Conservation (phyloP, 1,284 basidiomycete genomes). For the Flammula alnicola region DNA sequence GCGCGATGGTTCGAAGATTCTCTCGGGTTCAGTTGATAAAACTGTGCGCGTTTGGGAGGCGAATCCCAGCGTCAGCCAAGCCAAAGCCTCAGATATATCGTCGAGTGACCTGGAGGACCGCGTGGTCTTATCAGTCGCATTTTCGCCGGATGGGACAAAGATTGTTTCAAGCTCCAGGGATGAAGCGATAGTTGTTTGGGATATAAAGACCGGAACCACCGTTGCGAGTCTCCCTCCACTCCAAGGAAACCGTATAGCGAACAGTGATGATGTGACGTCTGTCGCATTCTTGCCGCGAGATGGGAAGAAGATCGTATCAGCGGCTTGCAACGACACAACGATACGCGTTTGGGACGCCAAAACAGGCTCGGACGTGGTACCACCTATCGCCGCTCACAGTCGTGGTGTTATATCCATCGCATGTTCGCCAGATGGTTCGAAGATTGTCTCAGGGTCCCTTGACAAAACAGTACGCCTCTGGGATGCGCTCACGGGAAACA, state of each 20-base stretch:
- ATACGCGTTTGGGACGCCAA: not conserved
- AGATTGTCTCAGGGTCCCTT: not conserved
- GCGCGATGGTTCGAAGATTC: conserved; percentile 3
- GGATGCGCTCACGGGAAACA: not conserved
- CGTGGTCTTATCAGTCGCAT: not conserved
- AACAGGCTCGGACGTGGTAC: not conserved
- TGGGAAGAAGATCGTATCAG: not conserved
- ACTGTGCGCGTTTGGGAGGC: not conserved
- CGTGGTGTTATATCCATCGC: not conserved
- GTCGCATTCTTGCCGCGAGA: conserved; percentile 8
- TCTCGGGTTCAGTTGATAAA: not conserved
- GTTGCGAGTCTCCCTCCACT: too few relatives aligned
- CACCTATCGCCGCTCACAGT: not conserved
- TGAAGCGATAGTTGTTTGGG: not conserved
- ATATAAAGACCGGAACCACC: not conserved
- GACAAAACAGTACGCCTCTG: not conserved
- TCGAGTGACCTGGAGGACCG: too few relatives aligned
- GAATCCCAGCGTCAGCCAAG: not conserved
- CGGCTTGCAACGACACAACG: not conserved
- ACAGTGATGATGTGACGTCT: not conserved
- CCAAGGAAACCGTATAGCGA: too few relatives aligned
- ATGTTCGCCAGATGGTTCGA: conserved; percentile 1
- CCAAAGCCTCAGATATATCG: not conserved
- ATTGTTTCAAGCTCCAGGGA: not conserved
- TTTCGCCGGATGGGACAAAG: conserved; percentile 4